Base-by-base conservation (phyloP, 23 red algal species). In the Agarophyton chilense region DNA sequence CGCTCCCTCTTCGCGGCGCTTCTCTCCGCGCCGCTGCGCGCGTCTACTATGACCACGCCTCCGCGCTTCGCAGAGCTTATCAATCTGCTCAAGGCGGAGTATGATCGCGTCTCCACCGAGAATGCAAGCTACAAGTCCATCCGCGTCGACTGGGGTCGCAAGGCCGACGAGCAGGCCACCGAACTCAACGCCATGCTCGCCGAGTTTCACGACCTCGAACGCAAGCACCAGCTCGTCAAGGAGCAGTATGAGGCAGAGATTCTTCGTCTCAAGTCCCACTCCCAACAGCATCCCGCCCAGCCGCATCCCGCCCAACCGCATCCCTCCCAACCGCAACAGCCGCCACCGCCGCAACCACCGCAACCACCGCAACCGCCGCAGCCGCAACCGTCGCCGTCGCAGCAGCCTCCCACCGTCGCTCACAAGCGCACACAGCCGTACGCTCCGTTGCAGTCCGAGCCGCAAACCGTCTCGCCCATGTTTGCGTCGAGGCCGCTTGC, bases 181-280 rank as follows among this genome's bases (percentile, higher is more conserved):
- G 91, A 84, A 44, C 73, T 72, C 50, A 80, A 56, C 91, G 16
- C 78, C 65, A 92, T 92, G 89, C 52, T 84, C 58, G 10, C 33
- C 57, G 76, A 67, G 51, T 86, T 74, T 10, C 74, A 76, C 34
- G 94, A 90, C 63, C 83, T 96, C 54, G 87, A 96, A 39, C 88
- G 79, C 28, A 96, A 96, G 72, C 94, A 96, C 60, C 82, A 52
- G 42, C 62, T 81, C 36, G 62, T 91, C 51, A 90, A 96, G 71
- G 88, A 96, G 75, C 85, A 90, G 41, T 96, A 96, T 47, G 86
- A 90, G 29, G 94, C 82, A 28, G 94, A 96, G 84, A 90, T 96
- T 56, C 72, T 75, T 5, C 84, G 94, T 36, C 79, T 96, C 22
- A 90, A 92, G 71, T 78, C 63, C 34, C 65, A 55, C 16, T 3